Evolutionary conservation across 2,329 filamentous ascomycete species (phyloP).

Genomic region (Corynespora cassiicola): DNA sequence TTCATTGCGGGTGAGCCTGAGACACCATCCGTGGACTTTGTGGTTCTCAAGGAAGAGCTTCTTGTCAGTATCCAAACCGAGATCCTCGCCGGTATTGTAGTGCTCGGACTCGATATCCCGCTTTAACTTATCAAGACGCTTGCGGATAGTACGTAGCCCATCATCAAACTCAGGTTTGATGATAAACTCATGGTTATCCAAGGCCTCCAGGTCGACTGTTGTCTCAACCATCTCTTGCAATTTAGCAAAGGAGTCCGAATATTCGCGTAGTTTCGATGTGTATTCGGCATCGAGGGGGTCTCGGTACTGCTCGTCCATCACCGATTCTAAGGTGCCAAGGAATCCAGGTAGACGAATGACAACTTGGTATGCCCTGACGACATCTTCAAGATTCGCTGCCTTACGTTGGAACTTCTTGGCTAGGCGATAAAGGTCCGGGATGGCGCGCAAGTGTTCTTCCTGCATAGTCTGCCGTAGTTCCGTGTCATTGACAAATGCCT

Average conservation of each 20-base stretch:
- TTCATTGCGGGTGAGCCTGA: constrained; percentile 89
- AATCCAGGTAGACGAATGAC: constrained; percentile 91
- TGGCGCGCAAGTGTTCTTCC: constrained; percentile 90
- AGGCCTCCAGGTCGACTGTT: constrained; percentile 91
- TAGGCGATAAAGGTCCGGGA: constrained; percentile 91
- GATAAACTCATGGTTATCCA: constrained; percentile 97
- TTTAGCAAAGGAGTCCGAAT: constrained; percentile 80
- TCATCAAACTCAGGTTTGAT: constrained; percentile 99
- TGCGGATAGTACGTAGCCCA: constrained; percentile 82
- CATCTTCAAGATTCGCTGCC: constrained; percentile 90
- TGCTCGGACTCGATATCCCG: constrained; percentile 86
- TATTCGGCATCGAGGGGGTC: constrained; percentile 87
- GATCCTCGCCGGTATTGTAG: constrained; percentile 74
- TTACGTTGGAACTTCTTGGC: constrained; percentile 95
- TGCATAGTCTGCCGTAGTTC: constrained; percentile 95
- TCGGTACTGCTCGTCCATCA: constrained; percentile 95
- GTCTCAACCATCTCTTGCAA: constrained; percentile 98
- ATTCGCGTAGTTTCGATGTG: constrained; percentile 76
- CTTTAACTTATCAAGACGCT: constrained; percentile 85
- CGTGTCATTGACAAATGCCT: constrained; percentile 92
- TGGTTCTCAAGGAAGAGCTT: constrained; percentile 98
- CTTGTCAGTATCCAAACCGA: constrained; percentile 94
- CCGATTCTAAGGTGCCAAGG: constrained; percentile 83
- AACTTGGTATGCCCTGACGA: constrained; percentile 93
- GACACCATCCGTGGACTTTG: constrained; percentile 94